Conservation (phyloP, 176 grass and related monocot species). For the Oryza glaberrima region DNA sequence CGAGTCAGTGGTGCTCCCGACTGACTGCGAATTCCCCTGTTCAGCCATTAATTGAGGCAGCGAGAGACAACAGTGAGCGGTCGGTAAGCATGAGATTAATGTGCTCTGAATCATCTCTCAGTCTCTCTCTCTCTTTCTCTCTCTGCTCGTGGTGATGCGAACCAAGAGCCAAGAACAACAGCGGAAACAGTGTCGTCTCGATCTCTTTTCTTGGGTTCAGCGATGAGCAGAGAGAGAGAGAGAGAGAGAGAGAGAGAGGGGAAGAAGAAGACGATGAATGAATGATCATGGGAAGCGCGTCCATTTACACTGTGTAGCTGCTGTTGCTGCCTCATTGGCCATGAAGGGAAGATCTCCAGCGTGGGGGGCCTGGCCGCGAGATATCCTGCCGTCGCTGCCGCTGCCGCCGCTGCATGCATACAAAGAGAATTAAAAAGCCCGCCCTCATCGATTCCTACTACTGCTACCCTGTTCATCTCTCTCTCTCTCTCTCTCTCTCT, state of each 20-base stretch:
- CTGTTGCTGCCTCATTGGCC: constrained; percentile 74
- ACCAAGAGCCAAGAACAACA: constrained; percentile 12
- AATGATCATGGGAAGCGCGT: constrained; percentile 45
- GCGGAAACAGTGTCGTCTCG: background rate
- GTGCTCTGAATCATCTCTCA: constrained; percentile 4
- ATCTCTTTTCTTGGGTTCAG: constrained; percentile 60
- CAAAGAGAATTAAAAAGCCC: constrained; percentile 59
- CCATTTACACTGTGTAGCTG: constrained; percentile 59
- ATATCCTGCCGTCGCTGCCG: constrained; percentile 45
- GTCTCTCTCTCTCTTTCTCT: background rate
- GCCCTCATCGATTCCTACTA: constrained; percentile 10
- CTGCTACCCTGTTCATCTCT: constrained; percentile 20
- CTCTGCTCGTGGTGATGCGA: constrained; percentile 10
- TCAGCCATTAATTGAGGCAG: constrained; percentile 55
- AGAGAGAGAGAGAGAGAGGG: background rate
- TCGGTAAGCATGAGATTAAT: constrained; percentile 36
- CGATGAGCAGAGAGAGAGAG: constrained; percentile 23
- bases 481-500: background rate
- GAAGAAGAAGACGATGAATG: background rate
- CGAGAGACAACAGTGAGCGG: constrained; percentile 35
- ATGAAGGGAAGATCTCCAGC: constrained; percentile 95
- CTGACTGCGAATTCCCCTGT: constrained; percentile 82
- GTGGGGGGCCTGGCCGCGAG: constrained; percentile 67
- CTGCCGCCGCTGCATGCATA: constrained; percentile 48
- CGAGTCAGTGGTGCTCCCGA: constrained; percentile 86